Conservation (phyloP, 768 basidiomycete species). For the Pleurotus citrinopileatus region DNA sequence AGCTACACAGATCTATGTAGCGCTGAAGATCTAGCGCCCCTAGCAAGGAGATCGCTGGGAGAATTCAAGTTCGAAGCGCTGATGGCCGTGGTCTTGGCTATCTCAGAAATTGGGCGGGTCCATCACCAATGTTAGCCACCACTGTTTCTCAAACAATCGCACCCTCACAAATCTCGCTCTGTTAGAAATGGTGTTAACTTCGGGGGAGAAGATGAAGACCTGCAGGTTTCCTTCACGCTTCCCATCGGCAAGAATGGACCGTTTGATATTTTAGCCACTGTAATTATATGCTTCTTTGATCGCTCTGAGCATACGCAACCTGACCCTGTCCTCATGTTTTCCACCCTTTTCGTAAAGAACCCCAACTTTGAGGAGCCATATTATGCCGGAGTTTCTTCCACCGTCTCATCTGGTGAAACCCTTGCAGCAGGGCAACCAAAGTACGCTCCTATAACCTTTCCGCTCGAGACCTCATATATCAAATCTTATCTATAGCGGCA, state of each 20-base stretch:
- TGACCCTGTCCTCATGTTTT: neutral
- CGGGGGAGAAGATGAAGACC: conserved; percentile 2
- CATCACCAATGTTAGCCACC: conserved; percentile 21
- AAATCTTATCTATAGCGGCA: neutral
- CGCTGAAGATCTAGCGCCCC: too few species aligned
- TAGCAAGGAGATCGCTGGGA: conserved; percentile 22
- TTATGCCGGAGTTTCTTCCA: conserved; percentile 5
- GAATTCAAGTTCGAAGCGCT: conserved; percentile 31
- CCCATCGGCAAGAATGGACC: conserved; percentile 19
- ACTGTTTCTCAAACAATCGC: neutral
- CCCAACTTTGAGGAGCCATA: conserved; percentile 29
- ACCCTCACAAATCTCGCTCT: neutral
- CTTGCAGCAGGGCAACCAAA: conserved; percentile 3
- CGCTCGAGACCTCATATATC: neutral
- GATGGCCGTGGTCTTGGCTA: conserved; percentile 29
- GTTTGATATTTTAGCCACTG: conserved; percentile 34
- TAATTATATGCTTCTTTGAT: conserved; percentile 18
- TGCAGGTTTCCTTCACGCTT: conserved; percentile 4
- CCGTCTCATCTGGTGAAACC: conserved; percentile 1
- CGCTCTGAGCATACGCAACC: neutral
- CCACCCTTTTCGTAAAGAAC: conserved; percentile 28
- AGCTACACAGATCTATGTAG: too few species aligned
- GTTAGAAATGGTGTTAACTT: conserved; percentile 4
- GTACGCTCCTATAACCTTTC: neutral
- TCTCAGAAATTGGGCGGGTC: conserved; percentile 30